Base-by-base conservation (phyloP, 192 early-diverging fungal genomes). In the Entomortierella parvispora region DNA sequence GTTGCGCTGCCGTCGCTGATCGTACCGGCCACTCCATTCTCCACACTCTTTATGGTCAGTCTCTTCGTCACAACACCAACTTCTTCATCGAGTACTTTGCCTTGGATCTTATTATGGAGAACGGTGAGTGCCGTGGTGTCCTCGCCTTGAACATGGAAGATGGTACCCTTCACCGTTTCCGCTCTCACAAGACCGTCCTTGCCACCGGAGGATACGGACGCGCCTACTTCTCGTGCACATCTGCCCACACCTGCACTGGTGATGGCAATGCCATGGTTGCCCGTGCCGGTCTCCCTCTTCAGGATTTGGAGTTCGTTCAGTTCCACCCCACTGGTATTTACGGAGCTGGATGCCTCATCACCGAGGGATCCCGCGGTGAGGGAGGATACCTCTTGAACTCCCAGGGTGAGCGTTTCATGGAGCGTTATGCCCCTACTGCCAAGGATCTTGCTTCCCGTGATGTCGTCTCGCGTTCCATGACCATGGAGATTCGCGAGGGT, bases 51-150 rank as follows among this genome's bases (percentile, higher is more conserved):
- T 99, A 99, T 54, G 97, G 97, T 65, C 94, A 97, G 85, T 97
- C 95, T 50, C 91, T 99, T 43, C 92, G 91, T 58, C 90, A 98
- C 86, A 91, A 98, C 70, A 96, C 97, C 48, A 96, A 93, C 69
- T 99, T 90, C 90, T 99, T 99, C 81, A 94, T 98, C 69, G 97
- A 99, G 87, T 99, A 97, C 90, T 99, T 98, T 89, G 97, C 96
- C 46, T 84, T 99, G 59, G 97, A 99, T 85, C 83, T 99, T 75
- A 91, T 99, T 81, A 99, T 99, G 97, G 96, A 99, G 83, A 91
- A 97, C 80, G 95, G 94, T 67, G 93, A 90, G 56, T 99, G 97
- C 87, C 93, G 94, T 70, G 97, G 97, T 81, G 92, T 99, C 43
- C 87, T 98, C 68, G 97, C 97, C 51, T 84, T 99, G 47, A 96